A percentile compares a stretch with the other conserved stretches of the same genome.
phyloP scores from a whole-genome alignment of 805 yeast species.

The Jamesozyma hellenica region DNA sequence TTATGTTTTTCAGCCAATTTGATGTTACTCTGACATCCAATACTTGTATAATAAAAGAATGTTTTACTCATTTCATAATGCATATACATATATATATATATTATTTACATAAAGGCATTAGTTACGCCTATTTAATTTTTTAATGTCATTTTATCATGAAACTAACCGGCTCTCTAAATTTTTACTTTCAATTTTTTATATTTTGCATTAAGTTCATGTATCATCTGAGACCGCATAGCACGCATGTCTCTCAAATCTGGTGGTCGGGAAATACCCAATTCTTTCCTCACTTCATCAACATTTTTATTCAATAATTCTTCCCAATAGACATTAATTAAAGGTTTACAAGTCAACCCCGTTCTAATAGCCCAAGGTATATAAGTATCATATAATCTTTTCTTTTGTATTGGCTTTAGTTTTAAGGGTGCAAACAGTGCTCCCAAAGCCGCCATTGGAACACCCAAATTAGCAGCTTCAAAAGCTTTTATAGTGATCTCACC shows the following conservation, averaged over 20 bases:
- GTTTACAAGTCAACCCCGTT: conserved; percentile 62
- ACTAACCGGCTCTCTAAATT: conserved; percentile 26
- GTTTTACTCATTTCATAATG: neutral
- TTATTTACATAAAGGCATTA: conserved; percentile 32
- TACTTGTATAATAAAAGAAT: too few relatives aligned
- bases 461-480: conserved; percentile 83
- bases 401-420: conserved; percentile 54
- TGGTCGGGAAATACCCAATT: conserved; percentile 67
- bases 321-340: conserved; percentile 86
- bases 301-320: conserved; percentile 69
- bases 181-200: conserved; percentile 10
- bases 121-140: conserved; percentile 34
- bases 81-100: neutral
- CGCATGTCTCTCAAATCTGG: conserved; percentile 67
- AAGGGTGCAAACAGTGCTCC: conserved; percentile 88
- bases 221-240: conserved; percentile 22
- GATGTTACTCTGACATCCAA: too few relatives aligned
- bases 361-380: conserved; percentile 83
- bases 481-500: conserved; percentile 95
- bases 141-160: too few relatives aligned
- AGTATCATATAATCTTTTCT: conserved; percentile 50
- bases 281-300: conserved; percentile 57
- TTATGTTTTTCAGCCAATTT: too few relatives aligned
- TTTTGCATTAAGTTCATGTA: conserved; percentile 20
- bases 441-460: conserved; percentile 90